phyloP scores from a whole-genome alignment of 2,329 filamentous ascomycete genomes.

The Curvularia sp. region DNA sequence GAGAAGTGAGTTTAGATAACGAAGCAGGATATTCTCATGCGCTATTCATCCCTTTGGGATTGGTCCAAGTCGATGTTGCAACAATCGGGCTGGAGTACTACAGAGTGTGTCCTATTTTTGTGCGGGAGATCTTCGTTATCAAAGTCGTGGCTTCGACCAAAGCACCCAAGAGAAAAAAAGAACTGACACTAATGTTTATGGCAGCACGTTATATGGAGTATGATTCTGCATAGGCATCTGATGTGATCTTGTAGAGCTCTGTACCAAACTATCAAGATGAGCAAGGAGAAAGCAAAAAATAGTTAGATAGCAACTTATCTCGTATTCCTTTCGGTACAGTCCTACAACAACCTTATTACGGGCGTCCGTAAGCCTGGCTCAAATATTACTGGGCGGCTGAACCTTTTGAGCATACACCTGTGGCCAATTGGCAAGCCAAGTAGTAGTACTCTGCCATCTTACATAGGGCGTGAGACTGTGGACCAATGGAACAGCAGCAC shows the following conservation, averaged over 20 bases:
- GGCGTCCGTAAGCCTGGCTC: slow-evolving; percentile 49
- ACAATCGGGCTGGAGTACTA: too few species aligned
- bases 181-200: too few species aligned
- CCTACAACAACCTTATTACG: slow-evolving; percentile 47
- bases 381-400: slow-evolving; percentile 53
- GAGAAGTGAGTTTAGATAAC: neutral
- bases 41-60: too few species aligned
- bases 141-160: too few species aligned
- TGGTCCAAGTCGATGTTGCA: too few species aligned
- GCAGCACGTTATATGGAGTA: too few species aligned
- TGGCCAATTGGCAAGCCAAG: slow-evolving; percentile 55
- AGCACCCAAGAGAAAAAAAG: slow-evolving; percentile 58
- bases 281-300: neutral
- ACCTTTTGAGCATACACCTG: slow-evolving; percentile 55
- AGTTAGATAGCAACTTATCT: slow-evolving; percentile 26
- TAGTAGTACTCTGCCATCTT: slow-evolving; percentile 55
- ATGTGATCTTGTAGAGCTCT: slow-evolving; percentile 52
- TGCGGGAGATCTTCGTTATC: too few species aligned
- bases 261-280: slow-evolving; percentile 38
- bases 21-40: neutral
- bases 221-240: slow-evolving; percentile 39
- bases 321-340: slow-evolving; percentile 52
- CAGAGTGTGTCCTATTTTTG: too few species aligned
- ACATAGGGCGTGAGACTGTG: slow-evolving; percentile 55
- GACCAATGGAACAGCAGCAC: slow-evolving; percentile 49